Base-by-base conservation (phyloP, 805 yeast species). In the Metschnikowia koreensis region DNA sequence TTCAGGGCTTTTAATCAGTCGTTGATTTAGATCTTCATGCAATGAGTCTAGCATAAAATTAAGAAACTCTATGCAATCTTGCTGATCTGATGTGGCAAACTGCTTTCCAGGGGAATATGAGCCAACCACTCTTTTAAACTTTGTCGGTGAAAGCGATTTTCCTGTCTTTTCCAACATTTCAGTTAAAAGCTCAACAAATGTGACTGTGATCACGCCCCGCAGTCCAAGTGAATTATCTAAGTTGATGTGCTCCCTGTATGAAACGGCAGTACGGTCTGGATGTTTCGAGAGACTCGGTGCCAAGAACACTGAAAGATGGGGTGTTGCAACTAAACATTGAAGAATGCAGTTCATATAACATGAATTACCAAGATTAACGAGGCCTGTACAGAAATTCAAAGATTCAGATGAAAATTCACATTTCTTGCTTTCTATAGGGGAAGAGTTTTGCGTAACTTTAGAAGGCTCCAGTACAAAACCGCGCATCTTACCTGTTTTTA, bases 331-430 rank as follows among this genome's bases (percentile, higher is more conserved):
- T 36, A 93, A 66, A 66, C 97, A 89, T 69, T 92, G 98, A n/a
- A 92, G 67, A 3, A 87, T 77, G 58, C 96, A 87, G 68, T 92
- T 92, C 91, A 92, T 87, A 67, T 92, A 92, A 66, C 97, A 92
- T 0, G 96, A 87, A 62, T 93, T 93, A 2, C 97, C 97, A 55
- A 92, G 72, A 65, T 92, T 92, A 12, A 77, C 74, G 6, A 92
- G 73, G 0, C 98, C 97, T 0, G 91, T 83, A 16, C 82, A 73
- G 47, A 44, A 40, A 15, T 22, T 39, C 31, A 41, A 37, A 6
- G 26, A 15, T 7, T 17, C 36, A 12, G 34, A 16, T 16, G 26
- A 7, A 31, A 13, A 17, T n/a, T 27, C 27, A 22, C 17, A 28
- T 1, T 28, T 27, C 31, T 15, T 38, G 11, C 27, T 8, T 13